These are phyloP conservation scores for Pseudocercospora musae DNA, from an alignment of 2,329 filamentous ascomycete genomes.

Conservation along the genomic window DNA sequence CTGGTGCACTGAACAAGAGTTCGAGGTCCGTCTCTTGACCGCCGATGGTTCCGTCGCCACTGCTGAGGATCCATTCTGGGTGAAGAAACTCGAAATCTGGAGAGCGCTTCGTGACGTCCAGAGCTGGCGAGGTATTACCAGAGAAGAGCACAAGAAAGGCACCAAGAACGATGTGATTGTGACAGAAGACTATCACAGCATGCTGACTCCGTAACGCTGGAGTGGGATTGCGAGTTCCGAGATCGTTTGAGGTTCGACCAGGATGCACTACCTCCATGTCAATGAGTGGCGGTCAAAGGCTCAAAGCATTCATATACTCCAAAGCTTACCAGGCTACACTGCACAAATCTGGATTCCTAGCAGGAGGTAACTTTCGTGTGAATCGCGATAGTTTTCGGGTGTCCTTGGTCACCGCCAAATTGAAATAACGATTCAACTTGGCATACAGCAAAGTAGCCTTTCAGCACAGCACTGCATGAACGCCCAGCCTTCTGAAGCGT, in stretches of 20 bases:
- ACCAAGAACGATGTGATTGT: background rate
- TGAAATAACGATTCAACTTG: background rate
- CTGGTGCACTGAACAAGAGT: constrained; percentile 19
- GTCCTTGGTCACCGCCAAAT: background rate
- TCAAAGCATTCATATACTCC: background rate
- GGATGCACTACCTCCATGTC: background rate
- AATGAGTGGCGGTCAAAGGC: background rate
- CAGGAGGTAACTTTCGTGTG: background rate
- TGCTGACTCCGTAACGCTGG: constrained; percentile 1
- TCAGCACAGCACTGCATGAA: background rate
- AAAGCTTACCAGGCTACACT: background rate
- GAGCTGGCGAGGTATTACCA: background rate
- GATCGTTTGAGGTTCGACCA: constrained; percentile 2
- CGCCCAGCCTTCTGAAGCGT: constrained; percentile 3
- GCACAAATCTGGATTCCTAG: background rate
- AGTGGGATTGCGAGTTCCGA: background rate
- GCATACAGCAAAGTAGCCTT: background rate
- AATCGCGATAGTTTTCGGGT: background rate
- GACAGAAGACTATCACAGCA: background rate
- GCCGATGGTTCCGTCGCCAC: constrained; percentile 11
- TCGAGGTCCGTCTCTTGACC: constrained; percentile 15
- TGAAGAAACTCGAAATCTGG: constrained; percentile 15
- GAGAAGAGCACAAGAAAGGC: background rate
- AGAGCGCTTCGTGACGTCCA: constrained; percentile 18
- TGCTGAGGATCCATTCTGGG: constrained; percentile 14